Conservation (phyloP, 768 basidiomycete genomes). For the Lyophyllum semitale region DNA sequence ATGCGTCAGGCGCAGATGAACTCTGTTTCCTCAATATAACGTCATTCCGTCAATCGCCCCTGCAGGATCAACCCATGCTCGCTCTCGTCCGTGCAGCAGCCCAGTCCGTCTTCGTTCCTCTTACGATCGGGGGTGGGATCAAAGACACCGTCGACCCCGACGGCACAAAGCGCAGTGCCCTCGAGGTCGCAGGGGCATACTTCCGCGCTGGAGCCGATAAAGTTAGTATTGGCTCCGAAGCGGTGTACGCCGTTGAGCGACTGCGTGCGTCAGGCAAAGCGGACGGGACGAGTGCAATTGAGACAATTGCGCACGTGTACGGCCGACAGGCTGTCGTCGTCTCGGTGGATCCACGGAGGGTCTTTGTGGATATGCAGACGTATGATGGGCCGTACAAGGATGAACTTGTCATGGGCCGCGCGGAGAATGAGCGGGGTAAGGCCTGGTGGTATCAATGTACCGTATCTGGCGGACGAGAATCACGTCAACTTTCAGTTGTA, state of each 20-base stretch:
- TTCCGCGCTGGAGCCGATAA: slow-evolving; percentile 99
- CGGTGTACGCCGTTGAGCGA: slow-evolving; percentile 91
- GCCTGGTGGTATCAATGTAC: slow-evolving; percentile 99
- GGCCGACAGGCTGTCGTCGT: slow-evolving; percentile 98
- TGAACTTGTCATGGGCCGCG: slow-evolving; percentile 57
- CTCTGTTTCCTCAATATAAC: slow-evolving; percentile 98
- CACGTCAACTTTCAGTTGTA: slow-evolving; percentile 80
- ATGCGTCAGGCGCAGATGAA: slow-evolving; percentile 88
- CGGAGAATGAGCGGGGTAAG: slow-evolving; percentile 62
- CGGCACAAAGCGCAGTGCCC: slow-evolving; percentile 80
- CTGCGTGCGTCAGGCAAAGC: slow-evolving; percentile 54
- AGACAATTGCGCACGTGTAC: slow-evolving; percentile 87
- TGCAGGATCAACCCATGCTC: slow-evolving; percentile 97
- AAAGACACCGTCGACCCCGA: slow-evolving; percentile 96
- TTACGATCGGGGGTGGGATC: slow-evolving; percentile 98
- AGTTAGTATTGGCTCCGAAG: slow-evolving; percentile 96
- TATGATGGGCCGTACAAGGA: slow-evolving; percentile 71
- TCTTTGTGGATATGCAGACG: slow-evolving; percentile 66
- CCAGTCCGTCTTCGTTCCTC: slow-evolving; percentile 90
- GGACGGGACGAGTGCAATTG: slow-evolving; percentile 85
- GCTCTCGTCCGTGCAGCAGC: slow-evolving; percentile 91
- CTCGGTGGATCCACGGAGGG: slow-evolving; percentile 90
- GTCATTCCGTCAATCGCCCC: slow-evolving; percentile 94
- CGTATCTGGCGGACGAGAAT: slow-evolving; percentile 88
- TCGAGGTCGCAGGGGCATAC: slow-evolving; percentile 95